Evolutionary conservation across 2,329 filamentous ascomycete species (phyloP).

Genomic region (Microdochium paspali): DNA sequence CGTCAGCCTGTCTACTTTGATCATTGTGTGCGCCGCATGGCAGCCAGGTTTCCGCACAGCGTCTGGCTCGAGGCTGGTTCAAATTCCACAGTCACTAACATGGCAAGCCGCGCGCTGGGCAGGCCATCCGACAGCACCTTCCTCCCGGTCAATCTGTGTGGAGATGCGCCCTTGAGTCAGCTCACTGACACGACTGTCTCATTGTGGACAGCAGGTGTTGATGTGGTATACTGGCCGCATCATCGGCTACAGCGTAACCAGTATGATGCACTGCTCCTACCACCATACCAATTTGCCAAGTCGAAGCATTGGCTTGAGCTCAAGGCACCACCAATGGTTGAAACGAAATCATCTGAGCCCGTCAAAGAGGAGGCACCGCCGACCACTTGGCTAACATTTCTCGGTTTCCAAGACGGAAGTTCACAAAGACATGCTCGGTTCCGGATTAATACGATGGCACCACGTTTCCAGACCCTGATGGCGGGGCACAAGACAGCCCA

Average conservation of each 20-base stretch:
- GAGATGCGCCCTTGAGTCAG: neutral
- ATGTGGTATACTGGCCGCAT: conserved; percentile 12
- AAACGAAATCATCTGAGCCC: neutral
- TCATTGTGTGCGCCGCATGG: conserved; percentile 16
- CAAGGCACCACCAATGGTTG: conserved; percentile 9
- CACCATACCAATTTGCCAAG: conserved; percentile 19
- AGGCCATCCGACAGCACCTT: conserved; percentile 9
- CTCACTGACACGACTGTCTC: neutral
- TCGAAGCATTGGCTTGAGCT: conserved; percentile 18
- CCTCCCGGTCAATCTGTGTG: conserved; percentile 11
- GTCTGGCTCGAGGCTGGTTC: conserved; percentile 24
- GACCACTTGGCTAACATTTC: conserved; percentile 1
- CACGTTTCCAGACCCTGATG: conserved; percentile 21
- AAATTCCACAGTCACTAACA: conserved; percentile 19
- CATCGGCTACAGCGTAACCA: conserved; percentile 6
- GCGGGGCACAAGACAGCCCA: conserved; percentile 25
- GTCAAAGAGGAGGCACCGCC: neutral
- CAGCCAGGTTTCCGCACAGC: conserved; percentile 7
- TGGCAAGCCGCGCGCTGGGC: conserved; percentile 19
- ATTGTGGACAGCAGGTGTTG: conserved; percentile 2
- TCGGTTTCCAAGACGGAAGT: conserved; percentile 4
- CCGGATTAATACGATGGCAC: conserved; percentile 24
- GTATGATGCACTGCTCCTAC: conserved; percentile 10
- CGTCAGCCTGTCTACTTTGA: conserved; percentile 22
- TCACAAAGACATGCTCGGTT: conserved; percentile 18